These are phyloP conservation scores for Fusarium hostae DNA, from an alignment of 2,329 filamentous ascomycete species.

Conservation along the genomic window DNA sequence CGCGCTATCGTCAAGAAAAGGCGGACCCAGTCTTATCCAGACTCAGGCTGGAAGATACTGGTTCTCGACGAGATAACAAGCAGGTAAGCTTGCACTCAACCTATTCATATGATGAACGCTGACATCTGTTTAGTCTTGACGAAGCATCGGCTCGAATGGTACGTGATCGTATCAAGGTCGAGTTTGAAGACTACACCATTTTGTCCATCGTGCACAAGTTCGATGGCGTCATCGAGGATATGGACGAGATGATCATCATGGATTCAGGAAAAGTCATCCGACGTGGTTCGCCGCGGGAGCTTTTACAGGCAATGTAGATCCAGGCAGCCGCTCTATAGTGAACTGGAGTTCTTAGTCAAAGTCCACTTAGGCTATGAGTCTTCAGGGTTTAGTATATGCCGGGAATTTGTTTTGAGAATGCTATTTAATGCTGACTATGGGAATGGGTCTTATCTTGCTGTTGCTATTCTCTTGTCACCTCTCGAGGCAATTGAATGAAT, in stretches of 20 bases:
- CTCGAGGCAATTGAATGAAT: too few relatives aligned
- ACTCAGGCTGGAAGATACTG: background rate
- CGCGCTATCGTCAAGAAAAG: background rate
- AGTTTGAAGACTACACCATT: background rate
- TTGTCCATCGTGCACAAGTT: background rate
- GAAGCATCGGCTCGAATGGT: background rate
- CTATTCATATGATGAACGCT: background rate
- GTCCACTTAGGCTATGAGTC: too few relatives aligned
- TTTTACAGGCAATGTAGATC: background rate
- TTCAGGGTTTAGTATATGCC: too few relatives aligned
- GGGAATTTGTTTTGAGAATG: too few relatives aligned
- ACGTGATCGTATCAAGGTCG: background rate
- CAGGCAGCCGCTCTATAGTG: background rate
- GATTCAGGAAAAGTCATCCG: background rate
- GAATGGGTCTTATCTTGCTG: too few relatives aligned
- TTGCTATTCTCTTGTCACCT: too few relatives aligned
- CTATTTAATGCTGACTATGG: too few relatives aligned
- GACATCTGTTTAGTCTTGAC: background rate
- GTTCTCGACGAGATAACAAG: background rate
- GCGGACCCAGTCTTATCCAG: background rate
- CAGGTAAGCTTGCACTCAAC: background rate
- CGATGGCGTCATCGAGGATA: background rate
- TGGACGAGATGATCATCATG: background rate
- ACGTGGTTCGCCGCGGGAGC: background rate
- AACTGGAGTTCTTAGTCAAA: background rate